Conservation (phyloP, 1,139 yeast species). For the Sugiyamaella novakii region DNA sequence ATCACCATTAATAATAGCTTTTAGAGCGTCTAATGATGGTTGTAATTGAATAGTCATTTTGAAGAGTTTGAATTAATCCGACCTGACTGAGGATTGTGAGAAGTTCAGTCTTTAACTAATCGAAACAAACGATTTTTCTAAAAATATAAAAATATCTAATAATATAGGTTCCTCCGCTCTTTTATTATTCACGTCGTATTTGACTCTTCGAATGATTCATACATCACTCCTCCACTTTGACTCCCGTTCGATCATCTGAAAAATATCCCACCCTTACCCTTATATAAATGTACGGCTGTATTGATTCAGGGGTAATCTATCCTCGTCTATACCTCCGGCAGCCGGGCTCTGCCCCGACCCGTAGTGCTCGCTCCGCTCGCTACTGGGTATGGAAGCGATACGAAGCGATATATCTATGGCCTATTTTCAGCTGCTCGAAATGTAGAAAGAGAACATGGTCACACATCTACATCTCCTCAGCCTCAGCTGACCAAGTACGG, state of each 20-base stretch:
- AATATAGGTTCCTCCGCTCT: slow-evolving; percentile 1
- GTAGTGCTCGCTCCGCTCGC: not conserved
- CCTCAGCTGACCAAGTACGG: too few species aligned
- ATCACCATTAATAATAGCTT: slow-evolving; percentile 19
- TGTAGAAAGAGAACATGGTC: too few species aligned
- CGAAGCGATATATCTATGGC: too few species aligned
- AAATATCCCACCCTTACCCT: slow-evolving; percentile 14
- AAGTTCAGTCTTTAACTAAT: too few species aligned
- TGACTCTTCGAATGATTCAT: slow-evolving; percentile 2
- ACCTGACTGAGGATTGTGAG: not conserved
- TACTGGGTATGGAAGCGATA: not conserved
- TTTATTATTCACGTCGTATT: not conserved
- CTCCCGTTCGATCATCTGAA: slow-evolving; percentile 6
- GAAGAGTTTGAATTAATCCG: not conserved
- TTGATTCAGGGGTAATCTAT: slow-evolving; percentile 1
- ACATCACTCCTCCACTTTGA: not conserved
- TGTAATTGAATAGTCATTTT: slow-evolving; percentile 23
- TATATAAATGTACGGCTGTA: not conserved
- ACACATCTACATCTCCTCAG: too few species aligned
- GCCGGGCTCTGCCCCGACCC: slow-evolving; percentile 3
- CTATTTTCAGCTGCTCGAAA: too few species aligned
- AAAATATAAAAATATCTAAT: too few species aligned
- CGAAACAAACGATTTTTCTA: too few species aligned
- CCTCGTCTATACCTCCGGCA: slow-evolving; percentile 1
- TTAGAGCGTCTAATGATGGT: slow-evolving; percentile 26